These are phyloP conservation scores for Allium sativum DNA, from an alignment of 106 monocot species.

Conservation along the genomic window DNA sequence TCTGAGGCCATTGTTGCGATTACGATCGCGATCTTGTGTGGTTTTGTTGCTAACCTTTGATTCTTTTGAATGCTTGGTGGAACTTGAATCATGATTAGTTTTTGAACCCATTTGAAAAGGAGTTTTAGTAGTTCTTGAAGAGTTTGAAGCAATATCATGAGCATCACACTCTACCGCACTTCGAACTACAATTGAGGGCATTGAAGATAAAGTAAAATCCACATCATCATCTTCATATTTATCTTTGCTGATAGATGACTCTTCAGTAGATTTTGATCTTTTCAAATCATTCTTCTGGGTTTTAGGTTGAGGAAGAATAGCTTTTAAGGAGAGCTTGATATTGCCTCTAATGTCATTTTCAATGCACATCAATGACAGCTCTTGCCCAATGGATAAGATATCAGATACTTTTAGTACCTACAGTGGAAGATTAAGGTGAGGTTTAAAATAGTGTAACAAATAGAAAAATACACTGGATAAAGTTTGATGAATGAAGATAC, in stretches of 20 bases:
- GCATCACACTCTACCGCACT: slow-evolving; percentile 63
- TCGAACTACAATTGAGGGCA: slow-evolving; percentile 61
- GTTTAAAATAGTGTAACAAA: background rate
- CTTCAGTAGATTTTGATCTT: background rate
- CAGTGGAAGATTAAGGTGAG: slow-evolving; percentile 1
- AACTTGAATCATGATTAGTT: slow-evolving; percentile 33
- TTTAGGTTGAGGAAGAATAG: slow-evolving; percentile 29
- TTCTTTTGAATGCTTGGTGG: background rate
- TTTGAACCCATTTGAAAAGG: slow-evolving; percentile 18
- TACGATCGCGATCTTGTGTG: too few species aligned
- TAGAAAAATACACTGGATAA: too few species aligned
- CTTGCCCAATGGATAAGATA: slow-evolving; percentile 65
- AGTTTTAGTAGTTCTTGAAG: background rate
- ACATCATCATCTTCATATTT: slow-evolving; percentile 13
- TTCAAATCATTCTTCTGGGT: slow-evolving; percentile 9
- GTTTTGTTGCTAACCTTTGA: too few species aligned
- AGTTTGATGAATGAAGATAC: background rate
- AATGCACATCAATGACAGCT: slow-evolving; percentile 76
- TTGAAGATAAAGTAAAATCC: slow-evolving; percentile 12
- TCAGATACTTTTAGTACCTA: slow-evolving; percentile 81
- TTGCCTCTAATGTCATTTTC: slow-evolving; percentile 81
- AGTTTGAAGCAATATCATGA: slow-evolving; percentile 18
- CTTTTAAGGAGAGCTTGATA: slow-evolving; percentile 82
- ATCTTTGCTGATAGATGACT: background rate
- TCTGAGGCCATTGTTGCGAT: too few species aligned